Evolutionary conservation across 352 stramenopile genomes (phyloP).

Genomic region (Pythium plurisporium): DNA sequence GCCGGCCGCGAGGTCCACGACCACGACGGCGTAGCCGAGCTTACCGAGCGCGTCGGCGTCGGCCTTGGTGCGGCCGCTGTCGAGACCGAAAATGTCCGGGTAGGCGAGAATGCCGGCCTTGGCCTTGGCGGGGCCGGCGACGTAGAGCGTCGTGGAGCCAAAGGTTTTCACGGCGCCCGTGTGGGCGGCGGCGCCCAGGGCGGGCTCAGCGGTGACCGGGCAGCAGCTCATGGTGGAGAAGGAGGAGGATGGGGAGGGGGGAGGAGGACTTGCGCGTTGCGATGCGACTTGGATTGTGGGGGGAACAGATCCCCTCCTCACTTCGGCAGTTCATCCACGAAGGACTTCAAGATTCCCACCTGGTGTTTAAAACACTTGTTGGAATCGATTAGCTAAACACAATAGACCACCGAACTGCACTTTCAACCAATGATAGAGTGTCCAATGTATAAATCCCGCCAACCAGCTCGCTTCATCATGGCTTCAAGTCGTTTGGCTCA

Average conservation of each 20-base stretch:
- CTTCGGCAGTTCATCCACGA: not conserved
- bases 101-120: conserved; percentile 66
- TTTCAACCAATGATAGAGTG: conserved; percentile 10
- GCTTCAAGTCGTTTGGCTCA: not conserved
- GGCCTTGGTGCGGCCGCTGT: conserved; percentile 77
- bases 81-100: conserved; percentile 74
- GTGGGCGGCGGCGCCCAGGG: conserved; percentile 36
- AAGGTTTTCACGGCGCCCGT: conserved; percentile 59
- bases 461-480: not conserved
- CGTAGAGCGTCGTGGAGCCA: conserved; percentile 67
- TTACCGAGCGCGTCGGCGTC: conserved; percentile 71
- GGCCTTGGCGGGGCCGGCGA: conserved; percentile 55
- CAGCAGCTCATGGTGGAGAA: conserved; percentile 60
- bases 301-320: too few relatives aligned
- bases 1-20: conserved; percentile 59
- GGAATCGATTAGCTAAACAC: conserved; percentile 9
- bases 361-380: conserved; percentile 18
- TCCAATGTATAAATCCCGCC: not conserved
- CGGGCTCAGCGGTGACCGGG: conserved; percentile 60
- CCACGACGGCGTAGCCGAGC: conserved; percentile 68
- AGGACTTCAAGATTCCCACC: conserved; percentile 24
- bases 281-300: conserved; percentile 17
- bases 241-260: not conserved
- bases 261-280: not conserved
- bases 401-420: not conserved